Conservation (phyloP, 805 yeast species). For the Millerozyma acaciae region DNA sequence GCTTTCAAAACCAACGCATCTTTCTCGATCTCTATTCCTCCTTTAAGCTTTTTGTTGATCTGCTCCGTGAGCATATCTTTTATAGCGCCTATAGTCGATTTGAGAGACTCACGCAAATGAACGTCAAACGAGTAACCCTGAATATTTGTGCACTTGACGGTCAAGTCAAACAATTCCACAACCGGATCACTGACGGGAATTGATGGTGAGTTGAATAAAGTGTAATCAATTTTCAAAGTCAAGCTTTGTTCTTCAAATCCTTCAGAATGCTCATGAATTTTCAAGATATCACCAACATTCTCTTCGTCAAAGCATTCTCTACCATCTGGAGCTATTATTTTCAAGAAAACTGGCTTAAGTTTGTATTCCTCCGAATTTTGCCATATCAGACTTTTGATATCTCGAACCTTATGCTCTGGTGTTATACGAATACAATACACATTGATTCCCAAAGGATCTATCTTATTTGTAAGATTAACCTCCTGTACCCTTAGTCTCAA, state of each 20-base stretch:
- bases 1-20: too few species aligned
- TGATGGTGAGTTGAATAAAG: conserved; percentile 14
- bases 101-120: conserved; percentile 16
- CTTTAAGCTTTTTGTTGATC: not conserved
- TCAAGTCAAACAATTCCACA: conserved; percentile 21
- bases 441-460: not conserved
- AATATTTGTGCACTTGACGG: conserved; percentile 13
- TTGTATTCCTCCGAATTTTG: conserved; percentile 15
- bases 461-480: conserved; percentile 3
- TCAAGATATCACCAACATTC: conserved; percentile 11
- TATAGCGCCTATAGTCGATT: conserved; percentile 16
- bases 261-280: conserved; percentile 5
- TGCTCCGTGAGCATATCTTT: conserved; percentile 15
- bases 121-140: conserved; percentile 7
- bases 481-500: conserved; percentile 11
- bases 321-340: conserved; percentile 11
- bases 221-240: conserved; percentile 20
- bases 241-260: conserved; percentile 5
- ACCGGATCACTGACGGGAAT: conserved; percentile 24
- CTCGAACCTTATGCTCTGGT: conserved; percentile 19
- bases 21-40: not conserved
- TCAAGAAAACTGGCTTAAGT: conserved; percentile 25
- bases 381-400: conserved; percentile 29
- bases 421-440: conserved; percentile 18
- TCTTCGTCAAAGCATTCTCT: conserved; percentile 10